Evolutionary conservation across 441 rosid genomes (phyloP).

Genomic region (Kokia cookei): DNA sequence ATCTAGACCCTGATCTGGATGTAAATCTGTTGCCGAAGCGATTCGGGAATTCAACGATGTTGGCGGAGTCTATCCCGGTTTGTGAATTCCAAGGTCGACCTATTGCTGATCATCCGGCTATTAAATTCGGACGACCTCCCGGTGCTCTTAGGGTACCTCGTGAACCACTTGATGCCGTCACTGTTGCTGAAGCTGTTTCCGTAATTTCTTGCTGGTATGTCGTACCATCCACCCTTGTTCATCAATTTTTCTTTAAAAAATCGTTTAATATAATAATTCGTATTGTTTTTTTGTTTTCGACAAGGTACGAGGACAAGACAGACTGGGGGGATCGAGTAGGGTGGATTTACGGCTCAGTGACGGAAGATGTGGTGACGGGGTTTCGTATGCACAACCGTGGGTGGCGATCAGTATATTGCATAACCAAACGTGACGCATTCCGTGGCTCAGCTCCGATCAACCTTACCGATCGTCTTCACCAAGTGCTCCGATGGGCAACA

Average conservation of each 20-base stretch:
- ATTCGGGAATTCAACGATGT: slow-evolving; percentile 79
- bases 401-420: slow-evolving; percentile 80
- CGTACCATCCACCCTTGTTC: too few relatives aligned
- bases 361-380: slow-evolving; percentile 90
- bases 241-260: too few relatives aligned
- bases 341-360: slow-evolving; percentile 89
- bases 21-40: slow-evolving; percentile 68
- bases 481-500: slow-evolving; percentile 86
- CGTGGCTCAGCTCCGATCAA: slow-evolving; percentile 86
- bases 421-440: slow-evolving; percentile 78
- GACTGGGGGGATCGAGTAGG: slow-evolving; percentile 94
- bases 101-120: slow-evolving; percentile 77
- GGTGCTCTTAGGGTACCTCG: slow-evolving; percentile 72
- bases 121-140: slow-evolving; percentile 74
- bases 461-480: slow-evolving; percentile 82
- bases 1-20: slow-evolving; percentile 76
- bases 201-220: slow-evolving; percentile 87
- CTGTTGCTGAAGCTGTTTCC: slow-evolving; percentile 79
- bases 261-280: too few relatives aligned
- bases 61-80: slow-evolving; percentile 69
- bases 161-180: slow-evolving; percentile 75
- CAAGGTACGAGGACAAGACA: slow-evolving; percentile 82
- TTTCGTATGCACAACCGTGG: slow-evolving; percentile 95
- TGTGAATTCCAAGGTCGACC: slow-evolving; percentile 84
- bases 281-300: not conserved